A percentile compares a stretch with the other conserved stretches of the same genome.
Conservation (phyloP, 306 rosid genomes). For the Betula pendula region DNA sequence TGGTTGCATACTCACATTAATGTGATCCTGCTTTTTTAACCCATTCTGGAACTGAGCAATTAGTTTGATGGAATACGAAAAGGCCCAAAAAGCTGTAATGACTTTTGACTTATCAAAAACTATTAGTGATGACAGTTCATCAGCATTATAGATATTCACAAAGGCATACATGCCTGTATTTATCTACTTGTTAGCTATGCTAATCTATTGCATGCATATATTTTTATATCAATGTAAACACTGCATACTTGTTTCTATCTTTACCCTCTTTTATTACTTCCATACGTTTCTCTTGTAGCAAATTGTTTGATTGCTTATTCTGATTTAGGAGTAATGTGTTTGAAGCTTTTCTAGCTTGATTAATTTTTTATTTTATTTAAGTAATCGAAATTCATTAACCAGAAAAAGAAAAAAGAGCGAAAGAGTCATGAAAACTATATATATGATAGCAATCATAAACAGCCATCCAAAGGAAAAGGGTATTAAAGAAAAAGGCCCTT, state of each 20-base stretch:
- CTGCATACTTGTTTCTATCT: neutral
- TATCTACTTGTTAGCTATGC: neutral
- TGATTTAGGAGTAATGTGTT: neutral
- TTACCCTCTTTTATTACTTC: neutral
- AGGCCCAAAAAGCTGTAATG: neutral
- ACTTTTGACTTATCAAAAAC: neutral
- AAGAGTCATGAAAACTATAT: too few species aligned
- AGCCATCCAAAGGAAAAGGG: too few species aligned
- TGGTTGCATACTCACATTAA: constrained; percentile 17
- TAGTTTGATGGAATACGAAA: neutral
- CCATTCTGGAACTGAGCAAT: neutral
- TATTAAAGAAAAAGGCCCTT: too few species aligned
- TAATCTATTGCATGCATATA: neutral
- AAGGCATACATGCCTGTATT: neutral
- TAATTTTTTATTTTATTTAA: too few species aligned
- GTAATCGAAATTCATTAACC: too few species aligned
- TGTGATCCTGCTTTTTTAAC: neutral
- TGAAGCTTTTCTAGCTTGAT: neutral
- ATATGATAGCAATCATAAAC: too few species aligned
- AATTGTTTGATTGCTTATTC: neutral
- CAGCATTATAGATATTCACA: neutral
- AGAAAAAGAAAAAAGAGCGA: too few species aligned
- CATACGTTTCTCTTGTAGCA: neutral
- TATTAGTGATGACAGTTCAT: neutral
- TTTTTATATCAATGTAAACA: neutral